phyloP scores from a whole-genome alignment of 2,329 filamentous ascomycete species.

The Botryotinia globosa region DNA sequence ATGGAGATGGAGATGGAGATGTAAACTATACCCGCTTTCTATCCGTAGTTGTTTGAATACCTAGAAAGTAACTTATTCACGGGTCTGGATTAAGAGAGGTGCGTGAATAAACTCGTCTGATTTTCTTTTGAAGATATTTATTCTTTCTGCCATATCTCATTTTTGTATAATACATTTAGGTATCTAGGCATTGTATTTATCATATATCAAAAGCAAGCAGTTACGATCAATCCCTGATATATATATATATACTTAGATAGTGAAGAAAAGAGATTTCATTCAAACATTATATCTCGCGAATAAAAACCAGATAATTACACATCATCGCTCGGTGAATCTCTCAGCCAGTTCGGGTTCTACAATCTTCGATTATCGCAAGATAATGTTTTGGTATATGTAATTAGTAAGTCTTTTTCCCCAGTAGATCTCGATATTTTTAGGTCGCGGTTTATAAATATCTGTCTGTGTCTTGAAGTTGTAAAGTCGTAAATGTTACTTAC shows the following conservation, averaged over 20 bases:
- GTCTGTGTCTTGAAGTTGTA: not conserved
- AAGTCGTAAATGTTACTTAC: not conserved
- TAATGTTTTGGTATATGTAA: not conserved
- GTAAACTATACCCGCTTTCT: not conserved
- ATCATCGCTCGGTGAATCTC: not conserved
- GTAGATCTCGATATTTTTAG: not conserved
- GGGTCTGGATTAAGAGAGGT: not conserved
- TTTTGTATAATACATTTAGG: not conserved
- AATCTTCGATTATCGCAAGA: not conserved
- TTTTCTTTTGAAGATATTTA: not conserved
- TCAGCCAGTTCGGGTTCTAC: not conserved
- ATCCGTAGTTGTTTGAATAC: not conserved
- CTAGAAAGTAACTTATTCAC: not conserved
- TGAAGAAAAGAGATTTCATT: not conserved
- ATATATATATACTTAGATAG: too few species aligned
- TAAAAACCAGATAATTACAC: not conserved
- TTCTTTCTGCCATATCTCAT: not conserved
- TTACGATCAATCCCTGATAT: not conserved
- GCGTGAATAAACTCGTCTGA: not conserved
- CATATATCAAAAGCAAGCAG: not conserved
- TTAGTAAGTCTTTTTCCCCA: not conserved
- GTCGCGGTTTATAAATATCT: not conserved
- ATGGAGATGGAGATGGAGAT: not conserved
- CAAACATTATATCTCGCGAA: not conserved
- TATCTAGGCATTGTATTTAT: not conserved